Evolutionary conservation across 371 early-diverging fungal genomes (phyloP), one percentile per base, ranked within the genome.

Genomic region (Conidiobolus incongruus): DNA sequence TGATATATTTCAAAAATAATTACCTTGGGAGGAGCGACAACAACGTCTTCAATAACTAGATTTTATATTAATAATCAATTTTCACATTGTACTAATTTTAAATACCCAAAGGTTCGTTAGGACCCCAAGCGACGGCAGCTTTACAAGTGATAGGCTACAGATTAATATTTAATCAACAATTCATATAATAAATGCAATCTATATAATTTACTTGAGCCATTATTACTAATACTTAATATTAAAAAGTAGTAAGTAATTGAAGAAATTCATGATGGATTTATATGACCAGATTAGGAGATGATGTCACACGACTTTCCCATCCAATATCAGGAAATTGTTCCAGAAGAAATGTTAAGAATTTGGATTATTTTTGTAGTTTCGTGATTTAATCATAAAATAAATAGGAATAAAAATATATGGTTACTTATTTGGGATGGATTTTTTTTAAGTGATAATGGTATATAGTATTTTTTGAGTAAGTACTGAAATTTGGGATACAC

Each of bases 61-160:
- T 7, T 47, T 45, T 6, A 20, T 35, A 34, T 26, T 7, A 21
- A 31, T 32, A n/a, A 12, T 19, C 15, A 37, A 32, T 2, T 12
- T 16, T 40, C 7, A 22, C 4, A 23, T 23, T 20, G 16, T 12
- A 13, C 22, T 35, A 8, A 24, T 26, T 23, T 6, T 8, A 63
- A 76, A 54, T 75, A 88, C 92, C 64, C 26, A 93, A 68, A 38
- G 90, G 90, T 61, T 85, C 74, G 43, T 68, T 72, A 43, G 94
- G 75, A 46, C 77, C 85, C 93, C 92, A 91, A 44, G 94, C 91
- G 38, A 94, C 67, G 23, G 95, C 95, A 48, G 95, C 95, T 52
- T 77, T 77, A 68, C 95, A 94, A 45, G 72, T 84, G 54, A 92
- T 92, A 54, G 79, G 62, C 61, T 61, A 52, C 10, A 38, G n/a